Percentiles rank a stretch among this genome's conserved stretches.
These are phyloP conservation scores for Populus tremula DNA, from an alignment of 345 rosid species.

Conservation along the genomic window DNA sequence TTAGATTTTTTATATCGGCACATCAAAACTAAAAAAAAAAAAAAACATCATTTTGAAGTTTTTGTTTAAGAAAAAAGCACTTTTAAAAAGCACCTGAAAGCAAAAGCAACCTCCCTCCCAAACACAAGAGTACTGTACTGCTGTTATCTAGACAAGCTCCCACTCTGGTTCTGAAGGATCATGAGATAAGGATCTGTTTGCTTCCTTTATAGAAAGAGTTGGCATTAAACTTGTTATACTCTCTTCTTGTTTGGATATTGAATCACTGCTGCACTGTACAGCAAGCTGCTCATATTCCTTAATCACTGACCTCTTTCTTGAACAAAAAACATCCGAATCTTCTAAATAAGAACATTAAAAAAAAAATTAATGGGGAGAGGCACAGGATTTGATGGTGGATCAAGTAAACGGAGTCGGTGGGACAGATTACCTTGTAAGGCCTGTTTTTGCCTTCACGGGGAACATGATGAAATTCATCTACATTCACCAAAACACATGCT, in stretches of 20 bases:
- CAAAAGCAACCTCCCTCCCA: too few species aligned
- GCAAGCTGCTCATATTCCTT: conserved; percentile 69
- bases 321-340: conserved; percentile 54
- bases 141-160: conserved; percentile 58
- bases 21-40: too few species aligned
- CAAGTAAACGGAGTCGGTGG: neutral
- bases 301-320: conserved; percentile 57
- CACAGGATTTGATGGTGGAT: neutral
- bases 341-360: conserved; percentile 30
- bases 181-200: conserved; percentile 16
- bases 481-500: conserved; percentile 57
- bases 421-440: conserved; percentile 57
- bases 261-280: conserved; percentile 22
- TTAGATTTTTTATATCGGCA: too few species aligned
- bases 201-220: conserved; percentile 23
- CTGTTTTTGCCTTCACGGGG: conserved; percentile 40
- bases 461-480: conserved; percentile 42
- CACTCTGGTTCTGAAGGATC: conserved; percentile 58
- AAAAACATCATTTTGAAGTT: too few species aligned
- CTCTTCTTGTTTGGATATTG: conserved; percentile 19
- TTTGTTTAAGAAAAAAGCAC: neutral
- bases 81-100: too few species aligned
- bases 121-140: too few species aligned
- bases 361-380: neutral
- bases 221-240: conserved; percentile 21